Percentiles rank a stretch among this genome's conserved stretches.
Conservation (phyloP, 768 basidiomycete genomes). For the Mycena leptocephala region DNA sequence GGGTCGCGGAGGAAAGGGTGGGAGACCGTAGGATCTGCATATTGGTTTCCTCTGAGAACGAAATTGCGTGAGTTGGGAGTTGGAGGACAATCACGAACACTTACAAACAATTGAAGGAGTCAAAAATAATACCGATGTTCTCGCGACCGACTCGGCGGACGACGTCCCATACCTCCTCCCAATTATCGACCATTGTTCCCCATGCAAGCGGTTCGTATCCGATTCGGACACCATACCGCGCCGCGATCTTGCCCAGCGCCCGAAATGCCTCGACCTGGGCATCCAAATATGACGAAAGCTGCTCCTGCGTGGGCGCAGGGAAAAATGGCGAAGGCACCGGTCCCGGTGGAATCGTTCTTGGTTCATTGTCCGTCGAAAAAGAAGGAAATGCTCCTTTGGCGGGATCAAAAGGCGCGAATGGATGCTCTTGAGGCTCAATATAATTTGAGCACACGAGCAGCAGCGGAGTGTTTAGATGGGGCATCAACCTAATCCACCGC, state of each 20-base stretch:
- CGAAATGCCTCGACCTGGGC: conserved; percentile 43
- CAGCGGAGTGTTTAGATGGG: conserved; percentile 47
- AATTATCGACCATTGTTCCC: conserved; percentile 52
- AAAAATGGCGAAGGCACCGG: conserved; percentile 16
- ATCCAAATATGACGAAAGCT: conserved; percentile 43
- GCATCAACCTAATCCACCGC: conserved; percentile 49
- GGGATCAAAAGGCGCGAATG: conserved; percentile 28
- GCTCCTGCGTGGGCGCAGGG: conserved; percentile 18
- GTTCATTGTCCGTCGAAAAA: neutral
- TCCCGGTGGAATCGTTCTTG: conserved; percentile 5
- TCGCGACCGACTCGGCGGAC: conserved; percentile 48
- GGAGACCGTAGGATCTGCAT: conserved; percentile 52
- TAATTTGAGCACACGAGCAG: conserved; percentile 55
- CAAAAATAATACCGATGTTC: conserved; percentile 57
- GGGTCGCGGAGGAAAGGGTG: conserved; percentile 37
- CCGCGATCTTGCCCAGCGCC: conserved; percentile 51
- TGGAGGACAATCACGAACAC: neutral
- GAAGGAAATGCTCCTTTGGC: neutral
- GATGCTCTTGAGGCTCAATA: conserved; percentile 40
- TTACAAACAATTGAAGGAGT: conserved; percentile 54
- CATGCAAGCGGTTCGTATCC: conserved; percentile 54
- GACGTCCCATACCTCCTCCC: conserved; percentile 57
- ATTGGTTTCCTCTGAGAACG: conserved; percentile 50
- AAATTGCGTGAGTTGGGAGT: neutral
- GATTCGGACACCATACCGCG: conserved; percentile 45